Base-by-base conservation (phyloP, 2,329 filamentous ascomycete genomes). In the Claviceps monticola region DNA sequence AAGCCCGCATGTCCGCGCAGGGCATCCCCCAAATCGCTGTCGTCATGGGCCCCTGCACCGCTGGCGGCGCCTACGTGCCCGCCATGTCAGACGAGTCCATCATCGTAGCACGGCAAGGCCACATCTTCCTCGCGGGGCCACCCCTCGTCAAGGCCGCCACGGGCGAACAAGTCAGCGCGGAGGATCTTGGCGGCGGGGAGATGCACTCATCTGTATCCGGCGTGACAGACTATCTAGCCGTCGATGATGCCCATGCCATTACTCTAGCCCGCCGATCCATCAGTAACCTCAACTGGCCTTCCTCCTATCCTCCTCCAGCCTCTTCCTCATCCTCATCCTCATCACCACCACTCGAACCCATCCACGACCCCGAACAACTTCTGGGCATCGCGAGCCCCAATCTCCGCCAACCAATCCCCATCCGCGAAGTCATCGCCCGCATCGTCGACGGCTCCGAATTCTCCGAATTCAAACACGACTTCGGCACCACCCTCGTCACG, bases 41-140 rank as follows among this genome's bases (percentile, higher is more conserved):
- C 2, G 91, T 98, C 46, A 96, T 98, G 91, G 91, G 91, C 0
- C 87, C 91, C 44, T 98, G 93, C 70, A 98, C 93, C 1, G 91
- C 91, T 1, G 91, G 91, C 49, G 91, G 91, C 47, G 91, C 91
- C 23, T 97, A 98, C 65, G 90, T 97, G 11, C 91, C 91, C 11
- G 88, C 88, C 61, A 97, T 98, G 91, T 91, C 86, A 55, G 93
- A 97, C 65, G 93, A 97, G 74, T 89, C 82, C 64, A 96, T 98
- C 67, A 97, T 98, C 57, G 93, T 97, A 41, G 82, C 88, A 62
- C 85, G 90, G 50, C 90, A 96, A 66, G 91, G 91, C n/a, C 90
- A 95, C 59, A 95, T 98, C 64, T 98, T 97, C 73, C 80, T 98
- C 2, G 91, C 91, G 1, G 93, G 91, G 0, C 91, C 91, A 17